phyloP scores from a whole-genome alignment of 495 filamentous ascomycete species.

The Pyrenula aspistea region DNA sequence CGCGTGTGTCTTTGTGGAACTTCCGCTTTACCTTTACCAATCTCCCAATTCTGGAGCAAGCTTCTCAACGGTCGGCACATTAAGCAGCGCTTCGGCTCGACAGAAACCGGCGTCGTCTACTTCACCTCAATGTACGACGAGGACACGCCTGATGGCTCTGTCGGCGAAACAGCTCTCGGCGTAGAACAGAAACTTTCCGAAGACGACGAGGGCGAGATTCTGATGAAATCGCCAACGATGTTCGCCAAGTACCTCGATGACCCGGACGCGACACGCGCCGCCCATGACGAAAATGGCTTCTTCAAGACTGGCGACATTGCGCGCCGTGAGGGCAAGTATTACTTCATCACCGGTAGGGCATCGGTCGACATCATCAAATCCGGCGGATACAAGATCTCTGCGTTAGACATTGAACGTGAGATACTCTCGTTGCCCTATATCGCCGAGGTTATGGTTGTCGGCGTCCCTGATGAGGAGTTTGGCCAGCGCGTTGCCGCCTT shows the following conservation, averaged over 20 bases:
- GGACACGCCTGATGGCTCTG: constrained; percentile 27
- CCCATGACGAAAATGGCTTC: constrained; percentile 22
- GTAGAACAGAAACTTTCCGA: background rate
- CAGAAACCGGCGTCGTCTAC: constrained; percentile 35
- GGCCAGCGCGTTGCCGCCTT: constrained; percentile 39
- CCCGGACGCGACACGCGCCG: constrained; percentile 17
- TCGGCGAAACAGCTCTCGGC: constrained; percentile 20
- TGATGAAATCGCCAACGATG: constrained; percentile 33
- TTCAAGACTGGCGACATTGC: constrained; percentile 38
- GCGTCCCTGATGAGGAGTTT: constrained; percentile 30
- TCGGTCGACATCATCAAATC: constrained; percentile 32
- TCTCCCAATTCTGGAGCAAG: constrained; percentile 31
- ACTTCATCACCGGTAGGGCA: constrained; percentile 36
- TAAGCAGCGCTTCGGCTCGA: constrained; percentile 32
- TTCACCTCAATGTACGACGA: constrained; percentile 23
- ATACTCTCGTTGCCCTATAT: constrained; percentile 23
- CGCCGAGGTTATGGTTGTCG: constrained; percentile 31
- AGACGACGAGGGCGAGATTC: constrained; percentile 23
- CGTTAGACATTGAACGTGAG: constrained; percentile 33
- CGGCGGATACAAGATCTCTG: constrained; percentile 33
- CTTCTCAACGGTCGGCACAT: constrained; percentile 24
- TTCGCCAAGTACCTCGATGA: constrained; percentile 33
- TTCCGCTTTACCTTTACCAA: constrained; percentile 30
- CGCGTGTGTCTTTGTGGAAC: constrained; percentile 33
- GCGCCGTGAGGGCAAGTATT: constrained; percentile 28